Evolutionary conservation across 139 green algal genomes (phyloP), one percentile per base, ranked within the genome.

Genomic region (Yamagishiella unicocca): DNA sequence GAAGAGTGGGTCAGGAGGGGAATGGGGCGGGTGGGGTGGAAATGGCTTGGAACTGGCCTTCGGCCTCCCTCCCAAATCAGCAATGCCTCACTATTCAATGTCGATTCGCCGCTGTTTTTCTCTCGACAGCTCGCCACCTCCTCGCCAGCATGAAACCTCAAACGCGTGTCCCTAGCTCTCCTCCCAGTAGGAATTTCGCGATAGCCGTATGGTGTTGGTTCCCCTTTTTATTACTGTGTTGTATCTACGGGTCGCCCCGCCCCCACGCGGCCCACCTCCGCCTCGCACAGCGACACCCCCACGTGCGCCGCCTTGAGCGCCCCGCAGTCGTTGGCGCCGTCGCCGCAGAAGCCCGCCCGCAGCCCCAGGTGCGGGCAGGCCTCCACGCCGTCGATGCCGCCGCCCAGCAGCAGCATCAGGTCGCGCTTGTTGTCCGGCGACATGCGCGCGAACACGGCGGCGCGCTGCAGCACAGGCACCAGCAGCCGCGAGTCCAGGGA

Each of bases 281-380:
- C 91, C 88, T 95, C 89, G 61, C 92, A 95, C 64, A 95, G 90
- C 31, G 91, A 94, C 76, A 94, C 90, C 40, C 91, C 93, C 67
- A 95, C 93, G 58, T 92, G 90, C 21, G 90, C 90, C 10, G 92
- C 92, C 85, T 93, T 93, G 53, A 95, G 93, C 29, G 93, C 93
- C 2, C 90, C 91, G 31, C 89, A 91, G 87, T 95, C 93, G 81
- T 95, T 95, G 14, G 93, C 91, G 12, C 93, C 93, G 58, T 95
- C 93, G 0, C 93, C 93, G 55, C 91, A 94, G 75, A 95, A 95
- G 54, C 90, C 94, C 53, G 94, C 93, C 42, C 91, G 76, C 75
- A 94, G 74, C n/a, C 92, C 92, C 83, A 95, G 87, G 40, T 89
- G 64, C 31, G 85, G 85, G n/a, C 76, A 85, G 35, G 22, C 67